phyloP scores from a whole-genome alignment of 1,284 basidiomycete genomes.

The Garcileccinum viscosum region DNA sequence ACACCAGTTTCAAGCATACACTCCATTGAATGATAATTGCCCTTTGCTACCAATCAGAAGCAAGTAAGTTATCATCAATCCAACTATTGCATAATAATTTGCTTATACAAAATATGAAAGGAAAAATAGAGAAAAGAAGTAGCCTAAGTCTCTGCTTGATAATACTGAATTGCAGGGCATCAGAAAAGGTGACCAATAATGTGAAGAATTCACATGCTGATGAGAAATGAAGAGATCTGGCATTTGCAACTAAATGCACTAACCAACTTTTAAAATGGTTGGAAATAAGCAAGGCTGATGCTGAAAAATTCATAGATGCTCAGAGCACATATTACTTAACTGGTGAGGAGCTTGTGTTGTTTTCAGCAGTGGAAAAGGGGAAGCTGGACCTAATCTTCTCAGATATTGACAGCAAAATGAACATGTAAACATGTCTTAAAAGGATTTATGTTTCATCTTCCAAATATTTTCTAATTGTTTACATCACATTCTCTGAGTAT shows the following conservation, averaged over 20 bases:
- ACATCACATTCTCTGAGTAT: too few relatives aligned
- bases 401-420: too few relatives aligned
- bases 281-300: background rate
- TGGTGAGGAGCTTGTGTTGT: background rate
- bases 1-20: background rate
- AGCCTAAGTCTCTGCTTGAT: background rate
- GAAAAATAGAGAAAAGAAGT: background rate
- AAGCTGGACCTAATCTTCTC: background rate
- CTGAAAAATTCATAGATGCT: background rate
- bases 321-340: background rate
- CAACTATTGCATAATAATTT: background rate
- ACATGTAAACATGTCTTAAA: too few relatives aligned
- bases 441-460: too few relatives aligned
- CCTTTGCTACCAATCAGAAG: slow-evolving; percentile 5
- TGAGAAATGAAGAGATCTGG: background rate
- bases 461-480: too few relatives aligned
- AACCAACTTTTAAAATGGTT: background rate
- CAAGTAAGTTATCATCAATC: background rate
- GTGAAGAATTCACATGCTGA: background rate
- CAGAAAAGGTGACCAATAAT: background rate
- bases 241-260: background rate
- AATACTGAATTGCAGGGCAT: background rate
- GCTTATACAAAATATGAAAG: background rate
- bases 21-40: slow-evolving; percentile 16
- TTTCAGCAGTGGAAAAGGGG: background rate